A percentile compares a stretch with the other conserved stretches of the same genome.
These are phyloP conservation scores for Myriosclerotinia scirpicola DNA, from an alignment of 2,329 filamentous ascomycete species.

Conservation along the genomic window DNA sequence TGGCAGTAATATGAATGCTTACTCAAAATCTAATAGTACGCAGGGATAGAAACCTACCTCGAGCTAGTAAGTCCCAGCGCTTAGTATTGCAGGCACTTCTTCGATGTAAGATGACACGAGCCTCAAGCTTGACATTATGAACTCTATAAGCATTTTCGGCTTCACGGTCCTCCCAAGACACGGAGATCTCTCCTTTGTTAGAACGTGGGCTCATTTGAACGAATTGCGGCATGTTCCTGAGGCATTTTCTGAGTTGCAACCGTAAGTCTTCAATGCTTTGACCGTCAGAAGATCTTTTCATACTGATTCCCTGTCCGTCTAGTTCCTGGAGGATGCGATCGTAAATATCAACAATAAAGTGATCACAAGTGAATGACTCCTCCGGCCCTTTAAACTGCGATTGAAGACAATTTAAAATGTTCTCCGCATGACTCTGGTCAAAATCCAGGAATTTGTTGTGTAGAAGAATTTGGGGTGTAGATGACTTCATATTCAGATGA, in stretches of 20 bases:
- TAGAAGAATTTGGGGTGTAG: constrained; percentile 25
- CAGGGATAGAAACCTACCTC: neutral
- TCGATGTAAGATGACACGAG: neutral
- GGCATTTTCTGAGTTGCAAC: neutral
- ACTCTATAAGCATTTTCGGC: neutral
- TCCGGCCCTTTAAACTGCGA: no score
- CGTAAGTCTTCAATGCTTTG: neutral
- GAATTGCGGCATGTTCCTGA: neutral
- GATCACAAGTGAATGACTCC: constrained; percentile 24
- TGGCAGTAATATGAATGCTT: neutral
- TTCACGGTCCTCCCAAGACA: constrained; percentile 6
- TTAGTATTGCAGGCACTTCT: neutral
- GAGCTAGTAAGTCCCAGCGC: neutral
- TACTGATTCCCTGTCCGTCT: neutral
- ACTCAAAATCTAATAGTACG: neutral
- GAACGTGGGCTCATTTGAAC: neutral
- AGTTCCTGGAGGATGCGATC: constrained; percentile 18
- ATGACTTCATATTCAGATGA: neutral
- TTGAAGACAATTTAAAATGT: no score
- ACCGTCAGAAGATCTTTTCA: neutral
- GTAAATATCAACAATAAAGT: constrained; percentile 25
- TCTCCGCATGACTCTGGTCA: constrained; percentile 20
- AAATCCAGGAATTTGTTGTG: constrained; percentile 37
- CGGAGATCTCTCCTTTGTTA: neutral
- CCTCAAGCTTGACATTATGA: neutral